Percentiles rank a stretch among this genome's conserved stretches.
Conservation (phyloP, 805 yeast genomes). For the Metschnikowia dekortorum region DNA sequence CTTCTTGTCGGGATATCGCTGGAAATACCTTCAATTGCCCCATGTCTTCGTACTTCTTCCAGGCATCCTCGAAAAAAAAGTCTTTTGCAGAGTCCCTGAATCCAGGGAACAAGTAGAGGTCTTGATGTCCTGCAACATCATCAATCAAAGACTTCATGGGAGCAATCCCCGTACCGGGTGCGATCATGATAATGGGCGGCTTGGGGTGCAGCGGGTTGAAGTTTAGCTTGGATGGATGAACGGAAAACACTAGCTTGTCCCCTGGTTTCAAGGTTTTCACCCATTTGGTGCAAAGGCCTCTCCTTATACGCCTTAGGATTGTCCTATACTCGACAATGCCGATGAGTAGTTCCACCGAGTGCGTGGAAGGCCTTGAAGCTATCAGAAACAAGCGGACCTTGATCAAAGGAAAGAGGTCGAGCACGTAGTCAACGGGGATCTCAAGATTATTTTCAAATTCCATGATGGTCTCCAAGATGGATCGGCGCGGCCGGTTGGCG, state of each 20-base stretch:
- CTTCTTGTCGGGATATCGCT: slow-evolving; percentile 48
- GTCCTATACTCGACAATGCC: slow-evolving; percentile 89
- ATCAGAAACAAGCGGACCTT: slow-evolving; percentile 83
- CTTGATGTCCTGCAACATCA: slow-evolving; percentile 23
- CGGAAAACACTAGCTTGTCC: slow-evolving; percentile 49
- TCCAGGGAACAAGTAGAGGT: slow-evolving; percentile 65
- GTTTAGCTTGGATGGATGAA: slow-evolving; percentile 44
- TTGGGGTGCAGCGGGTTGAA: slow-evolving; percentile 19
- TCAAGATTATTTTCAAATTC: slow-evolving; percentile 71
- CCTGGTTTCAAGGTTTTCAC: slow-evolving; percentile 46
- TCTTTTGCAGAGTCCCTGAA: slow-evolving; percentile 65
- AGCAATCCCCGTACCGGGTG: slow-evolving; percentile 97
- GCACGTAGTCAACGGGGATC: slow-evolving; percentile 70
- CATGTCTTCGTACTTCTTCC: slow-evolving; percentile 36
- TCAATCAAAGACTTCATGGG: slow-evolving; percentile 77
- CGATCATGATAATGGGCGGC: slow-evolving; percentile 61
- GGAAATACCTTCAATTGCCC: slow-evolving; percentile 35
- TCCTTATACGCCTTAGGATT: slow-evolving; percentile 65
- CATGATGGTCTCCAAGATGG: slow-evolving; percentile 73
- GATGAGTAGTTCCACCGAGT: slow-evolving; percentile 59
- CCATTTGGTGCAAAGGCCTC: slow-evolving; percentile 83
- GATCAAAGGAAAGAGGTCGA: slow-evolving; percentile 74
- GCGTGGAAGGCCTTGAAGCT: slow-evolving; percentile 52
- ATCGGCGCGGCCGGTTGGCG: slow-evolving; percentile 89
- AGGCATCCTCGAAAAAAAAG: slow-evolving; percentile 55